A percentile compares a stretch with the other conserved stretches of the same genome.
Conservation (phyloP, 345 rosid species). For the Sapria himalayana region DNA sequence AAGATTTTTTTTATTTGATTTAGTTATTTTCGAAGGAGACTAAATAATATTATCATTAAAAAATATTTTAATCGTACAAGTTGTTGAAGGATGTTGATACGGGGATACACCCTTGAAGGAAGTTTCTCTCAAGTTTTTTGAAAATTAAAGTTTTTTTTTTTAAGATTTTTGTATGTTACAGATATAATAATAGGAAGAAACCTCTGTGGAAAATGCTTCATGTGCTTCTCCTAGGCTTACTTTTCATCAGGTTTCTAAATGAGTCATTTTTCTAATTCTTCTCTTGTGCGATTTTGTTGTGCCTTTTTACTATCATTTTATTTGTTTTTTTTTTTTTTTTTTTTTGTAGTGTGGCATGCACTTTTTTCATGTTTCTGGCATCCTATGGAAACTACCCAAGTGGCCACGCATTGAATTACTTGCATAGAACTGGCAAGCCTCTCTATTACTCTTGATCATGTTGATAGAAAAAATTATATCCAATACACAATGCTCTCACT, state of each 20-base stretch:
- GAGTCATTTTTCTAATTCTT: constrained; percentile 6
- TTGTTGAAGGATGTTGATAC: too few species aligned
- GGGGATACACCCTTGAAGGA: too few species aligned
- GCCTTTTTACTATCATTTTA: constrained; percentile 1
- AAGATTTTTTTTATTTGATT: too few species aligned
- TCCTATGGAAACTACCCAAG: constrained; percentile 83
- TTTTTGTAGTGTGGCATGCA: constrained; percentile 76
- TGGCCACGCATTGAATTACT: constrained; percentile 57
- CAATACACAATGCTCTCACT: too few species aligned
- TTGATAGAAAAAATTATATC: too few species aligned
- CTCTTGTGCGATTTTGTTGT: too few species aligned
- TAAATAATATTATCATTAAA: too few species aligned
- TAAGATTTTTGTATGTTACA: constrained; percentile 16
- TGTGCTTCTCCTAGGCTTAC: constrained; percentile 34
- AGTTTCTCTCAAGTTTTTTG: too few species aligned
- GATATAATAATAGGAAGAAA: constrained; percentile 79
- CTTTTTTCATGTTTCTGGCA: constrained; percentile 52
- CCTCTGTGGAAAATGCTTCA: constrained; percentile 48
- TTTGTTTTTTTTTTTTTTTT: constrained; percentile 11
- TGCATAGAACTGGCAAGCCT: constrained; percentile 59
- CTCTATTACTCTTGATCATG: constrained; percentile 1
- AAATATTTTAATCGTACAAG: too few species aligned
- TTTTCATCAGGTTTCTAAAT: constrained; percentile 42
- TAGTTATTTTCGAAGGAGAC: too few species aligned
- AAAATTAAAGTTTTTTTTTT: too few species aligned